A percentile compares a stretch with the other conserved stretches of the same genome.
phyloP scores from a whole-genome alignment of 208 protist genomes.

The Novymonas esmeraldas region DNA sequence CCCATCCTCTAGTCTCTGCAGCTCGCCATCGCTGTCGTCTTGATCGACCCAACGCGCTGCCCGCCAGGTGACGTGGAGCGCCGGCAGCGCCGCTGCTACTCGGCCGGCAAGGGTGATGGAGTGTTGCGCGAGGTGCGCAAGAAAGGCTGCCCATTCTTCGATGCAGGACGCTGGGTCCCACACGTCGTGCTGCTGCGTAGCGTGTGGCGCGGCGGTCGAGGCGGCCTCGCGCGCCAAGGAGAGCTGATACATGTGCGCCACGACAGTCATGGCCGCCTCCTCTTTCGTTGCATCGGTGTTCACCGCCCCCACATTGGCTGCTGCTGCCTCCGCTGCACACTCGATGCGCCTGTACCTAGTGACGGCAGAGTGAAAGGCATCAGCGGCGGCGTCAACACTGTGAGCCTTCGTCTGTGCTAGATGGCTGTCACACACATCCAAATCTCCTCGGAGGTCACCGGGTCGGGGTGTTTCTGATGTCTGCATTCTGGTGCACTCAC shows the following conservation, averaged over 20 bases:
- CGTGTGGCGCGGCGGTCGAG: not conserved
- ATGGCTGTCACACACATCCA: no score
- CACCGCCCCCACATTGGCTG: not conserved
- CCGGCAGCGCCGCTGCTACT: not conserved
- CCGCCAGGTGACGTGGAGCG: slow-evolving; percentile 6
- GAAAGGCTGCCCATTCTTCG: not conserved
- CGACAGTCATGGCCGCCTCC: not conserved
- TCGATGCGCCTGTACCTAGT: no score
- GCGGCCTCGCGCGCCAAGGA: slow-evolving; percentile 1
- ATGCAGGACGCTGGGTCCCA: not conserved
- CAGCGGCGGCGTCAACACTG: no score
- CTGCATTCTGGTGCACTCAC: no score
- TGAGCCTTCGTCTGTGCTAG: no score
- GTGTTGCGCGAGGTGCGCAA: not conserved
- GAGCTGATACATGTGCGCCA: slow-evolving; percentile 8
- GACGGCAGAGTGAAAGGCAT: no score
- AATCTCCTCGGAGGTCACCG: no score
- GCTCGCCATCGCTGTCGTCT: not conserved
- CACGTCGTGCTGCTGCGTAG: not conserved
- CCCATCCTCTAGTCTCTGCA: not conserved
- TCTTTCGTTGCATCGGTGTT: not conserved
- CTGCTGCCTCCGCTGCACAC: no score
- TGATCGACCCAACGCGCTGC: not conserved
- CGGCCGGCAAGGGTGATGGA: slow-evolving; percentile 2
- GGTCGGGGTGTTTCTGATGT: no score